These are phyloP conservation scores for Maudiozyma saulgeensis DNA, from an alignment of 805 yeast species.

Conservation along the genomic window DNA sequence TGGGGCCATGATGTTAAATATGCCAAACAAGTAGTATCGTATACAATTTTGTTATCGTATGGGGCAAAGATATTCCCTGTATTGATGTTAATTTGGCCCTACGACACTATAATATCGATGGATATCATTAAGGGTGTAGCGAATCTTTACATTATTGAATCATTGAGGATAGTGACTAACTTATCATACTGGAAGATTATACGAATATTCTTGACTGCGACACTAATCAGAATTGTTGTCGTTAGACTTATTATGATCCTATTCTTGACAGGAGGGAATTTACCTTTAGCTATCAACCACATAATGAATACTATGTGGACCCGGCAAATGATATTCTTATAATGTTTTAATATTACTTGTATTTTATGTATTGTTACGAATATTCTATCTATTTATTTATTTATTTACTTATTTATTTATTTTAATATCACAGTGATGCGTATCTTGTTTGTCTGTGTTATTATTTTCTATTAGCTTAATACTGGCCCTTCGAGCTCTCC, in stretches of 20 bases:
- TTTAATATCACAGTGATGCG: no score
- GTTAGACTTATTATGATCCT: slow-evolving; percentile 17
- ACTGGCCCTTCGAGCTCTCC: slow-evolving; percentile 78
- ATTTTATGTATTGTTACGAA: background rate
- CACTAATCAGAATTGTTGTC: slow-evolving; percentile 11
- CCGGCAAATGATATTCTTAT: background rate
- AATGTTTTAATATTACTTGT: background rate
- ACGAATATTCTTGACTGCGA: slow-evolving; percentile 10
- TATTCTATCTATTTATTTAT: background rate
- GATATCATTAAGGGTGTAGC: slow-evolving; percentile 52
- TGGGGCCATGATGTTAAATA: slow-evolving; percentile 25
- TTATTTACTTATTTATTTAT: background rate
- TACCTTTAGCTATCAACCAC: background rate
- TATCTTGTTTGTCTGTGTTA: no score
- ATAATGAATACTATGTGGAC: background rate
- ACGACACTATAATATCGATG: slow-evolving; percentile 66
- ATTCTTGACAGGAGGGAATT: slow-evolving; percentile 11
- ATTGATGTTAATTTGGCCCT: slow-evolving; percentile 93
- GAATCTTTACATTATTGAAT: slow-evolving; percentile 55
- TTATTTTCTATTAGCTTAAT: slow-evolving; percentile 32
- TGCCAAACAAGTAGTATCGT: slow-evolving; percentile 36
- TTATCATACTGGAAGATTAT: slow-evolving; percentile 20
- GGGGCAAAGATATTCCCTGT: slow-evolving; percentile 81
- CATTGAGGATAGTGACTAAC: slow-evolving; percentile 39
- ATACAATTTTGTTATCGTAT: slow-evolving; percentile 66